phyloP scores from a whole-genome alignment of 2,329 filamentous ascomycete genomes.

The Colletotrichum sp. region DNA sequence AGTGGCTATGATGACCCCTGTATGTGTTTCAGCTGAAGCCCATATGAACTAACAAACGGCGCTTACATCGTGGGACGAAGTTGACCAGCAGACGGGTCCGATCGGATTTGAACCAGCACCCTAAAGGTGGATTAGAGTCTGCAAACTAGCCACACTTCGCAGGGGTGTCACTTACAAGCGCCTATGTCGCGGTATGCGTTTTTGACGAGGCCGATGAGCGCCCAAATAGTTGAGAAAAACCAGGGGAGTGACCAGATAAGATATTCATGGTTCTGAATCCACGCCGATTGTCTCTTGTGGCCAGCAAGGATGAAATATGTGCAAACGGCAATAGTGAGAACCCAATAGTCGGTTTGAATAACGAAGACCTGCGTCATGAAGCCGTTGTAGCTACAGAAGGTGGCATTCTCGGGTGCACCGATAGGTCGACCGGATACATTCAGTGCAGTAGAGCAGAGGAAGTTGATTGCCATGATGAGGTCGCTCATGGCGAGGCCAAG shows the following conservation, averaged over 20 bases:
- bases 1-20: slow-evolving; percentile 38
- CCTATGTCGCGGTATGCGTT: slow-evolving; percentile 39
- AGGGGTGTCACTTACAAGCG: slow-evolving; percentile 21
- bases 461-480: slow-evolving; percentile 45
- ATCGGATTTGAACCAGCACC: slow-evolving; percentile 48
- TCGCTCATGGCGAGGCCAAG: slow-evolving; percentile 44
- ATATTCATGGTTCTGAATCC: slow-evolving; percentile 39
- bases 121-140: not conserved
- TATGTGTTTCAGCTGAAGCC: not conserved
- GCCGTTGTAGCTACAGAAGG: slow-evolving; percentile 45
- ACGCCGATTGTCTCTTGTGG: slow-evolving; percentile 36
- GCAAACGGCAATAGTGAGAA: slow-evolving; percentile 43
- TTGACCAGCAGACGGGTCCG: slow-evolving; percentile 41
- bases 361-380: slow-evolving; percentile 48
- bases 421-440: slow-evolving; percentile 37
- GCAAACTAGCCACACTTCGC: not conserved
- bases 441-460: slow-evolving; percentile 38
- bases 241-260: slow-evolving; percentile 40
- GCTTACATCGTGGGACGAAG: slow-evolving; percentile 42
- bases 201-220: slow-evolving; percentile 32
- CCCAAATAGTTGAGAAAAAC: slow-evolving; percentile 40
- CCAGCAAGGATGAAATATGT: slow-evolving; percentile 45
- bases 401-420: slow-evolving; percentile 27
- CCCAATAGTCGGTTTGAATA: slow-evolving; percentile 49
- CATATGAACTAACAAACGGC: not conserved